These are phyloP conservation scores for Eucalyptus guilfoylei DNA, from an alignment of 345 rosid genomes.

Conservation along the genomic window DNA sequence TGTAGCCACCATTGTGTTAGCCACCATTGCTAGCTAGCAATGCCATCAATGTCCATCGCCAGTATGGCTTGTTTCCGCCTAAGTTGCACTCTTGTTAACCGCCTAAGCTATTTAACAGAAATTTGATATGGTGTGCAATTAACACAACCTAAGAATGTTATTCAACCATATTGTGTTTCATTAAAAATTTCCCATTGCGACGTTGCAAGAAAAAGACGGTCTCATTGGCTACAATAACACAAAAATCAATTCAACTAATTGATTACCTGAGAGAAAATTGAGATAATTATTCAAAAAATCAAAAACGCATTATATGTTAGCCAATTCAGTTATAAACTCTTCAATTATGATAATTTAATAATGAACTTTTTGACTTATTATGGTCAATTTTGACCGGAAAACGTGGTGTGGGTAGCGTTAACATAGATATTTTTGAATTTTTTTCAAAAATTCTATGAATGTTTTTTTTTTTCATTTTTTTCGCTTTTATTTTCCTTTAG, in stretches of 20 bases:
- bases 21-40: not conserved
- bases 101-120: not conserved
- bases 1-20: not conserved
- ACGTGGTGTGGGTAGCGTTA: fast-evolving
- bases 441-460: not conserved
- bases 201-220: not conserved
- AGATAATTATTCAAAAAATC: not conserved
- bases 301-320: not conserved
- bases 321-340: not conserved
- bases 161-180: not conserved
- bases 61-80: not conserved
- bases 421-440: not conserved
- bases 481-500: not conserved
- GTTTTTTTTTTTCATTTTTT: not conserved
- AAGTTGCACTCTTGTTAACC: not conserved
- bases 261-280: not conserved
- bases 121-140: not conserved
- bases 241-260: too few species aligned
- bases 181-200: not conserved
- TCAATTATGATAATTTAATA: not conserved
- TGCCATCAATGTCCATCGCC: not conserved
- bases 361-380: not conserved
- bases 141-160: not conserved
- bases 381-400: fast-evolving
- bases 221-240: not conserved